Conservation (phyloP, 1,139 yeast genomes). For the Scheffersomyces stambukii region DNA sequence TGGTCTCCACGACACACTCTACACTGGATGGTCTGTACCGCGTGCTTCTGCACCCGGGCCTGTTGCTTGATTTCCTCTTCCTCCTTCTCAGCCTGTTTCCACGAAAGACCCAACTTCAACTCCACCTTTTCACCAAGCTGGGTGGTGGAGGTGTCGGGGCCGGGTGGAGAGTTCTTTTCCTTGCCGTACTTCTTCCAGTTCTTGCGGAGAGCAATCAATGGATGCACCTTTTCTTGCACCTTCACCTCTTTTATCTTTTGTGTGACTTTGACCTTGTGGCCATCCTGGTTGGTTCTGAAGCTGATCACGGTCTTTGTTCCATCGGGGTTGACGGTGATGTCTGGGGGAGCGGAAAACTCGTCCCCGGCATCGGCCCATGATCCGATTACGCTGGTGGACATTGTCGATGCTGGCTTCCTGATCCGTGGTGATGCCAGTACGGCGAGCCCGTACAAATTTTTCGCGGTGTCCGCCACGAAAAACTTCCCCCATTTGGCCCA, state of each 20-base stretch:
- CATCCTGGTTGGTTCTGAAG: conserved; percentile 70
- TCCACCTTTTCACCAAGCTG: conserved; percentile 82
- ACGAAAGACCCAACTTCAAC: conserved; percentile 62
- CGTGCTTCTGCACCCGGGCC: conserved; percentile 44
- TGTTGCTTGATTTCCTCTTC: conserved; percentile 58
- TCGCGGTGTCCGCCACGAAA: no score
- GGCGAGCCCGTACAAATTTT: no score
- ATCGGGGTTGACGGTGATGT: conserved; percentile 71
- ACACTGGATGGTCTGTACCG: conserved; percentile 59
- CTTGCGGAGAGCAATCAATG: conserved; percentile 66
- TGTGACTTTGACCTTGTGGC: conserved; percentile 82
- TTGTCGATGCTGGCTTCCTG: no score
- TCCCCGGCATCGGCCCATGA: conserved; percentile 72
- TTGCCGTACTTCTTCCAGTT: conserved; percentile 81
- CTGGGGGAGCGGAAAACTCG: conserved; percentile 65
- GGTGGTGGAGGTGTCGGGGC: conserved; percentile 88
- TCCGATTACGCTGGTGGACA: conserved; percentile 38
- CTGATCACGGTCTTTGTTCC: conserved; percentile 88
- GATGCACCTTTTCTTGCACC: conserved; percentile 79
- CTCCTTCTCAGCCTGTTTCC: conserved; percentile 62
- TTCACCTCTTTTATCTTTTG: conserved; percentile 76
- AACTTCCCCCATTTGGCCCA: no score
- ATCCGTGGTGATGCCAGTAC: no score
- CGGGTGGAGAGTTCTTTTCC: conserved; percentile 72
- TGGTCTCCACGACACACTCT: conserved; percentile 94